Percentiles rank a stretch among this genome's conserved stretches.
phyloP scores from a whole-genome alignment of 1,139 yeast genomes.

The Taphrina confusa region DNA sequence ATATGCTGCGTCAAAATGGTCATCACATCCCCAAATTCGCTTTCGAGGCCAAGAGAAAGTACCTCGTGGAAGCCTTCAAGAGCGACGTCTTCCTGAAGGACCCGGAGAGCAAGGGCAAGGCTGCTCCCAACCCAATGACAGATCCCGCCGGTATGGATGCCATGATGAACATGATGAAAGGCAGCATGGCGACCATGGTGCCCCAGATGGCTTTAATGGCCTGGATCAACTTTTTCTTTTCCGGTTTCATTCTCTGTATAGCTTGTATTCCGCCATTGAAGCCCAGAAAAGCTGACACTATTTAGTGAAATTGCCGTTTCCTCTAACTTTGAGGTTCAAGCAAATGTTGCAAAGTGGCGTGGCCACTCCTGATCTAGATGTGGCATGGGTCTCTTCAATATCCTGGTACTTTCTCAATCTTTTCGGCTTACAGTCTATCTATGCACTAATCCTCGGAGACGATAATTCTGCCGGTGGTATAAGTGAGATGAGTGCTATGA shows the following conservation, averaged over 20 bases:
- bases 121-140: conserved; percentile 58
- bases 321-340: conserved; percentile 84
- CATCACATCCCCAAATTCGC: conserved; percentile 53
- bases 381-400: conserved; percentile 89
- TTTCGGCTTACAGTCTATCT: conserved; percentile 80
- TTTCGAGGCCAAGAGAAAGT: conserved; percentile 54
- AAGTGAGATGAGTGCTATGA: conserved; percentile 38
- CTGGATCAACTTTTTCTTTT: conserved; percentile 92
- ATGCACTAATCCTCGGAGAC: conserved; percentile 68
- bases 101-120: conserved; percentile 51
- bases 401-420: conserved; percentile 97
- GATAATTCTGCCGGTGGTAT: conserved; percentile 43
- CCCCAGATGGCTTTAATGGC: conserved; percentile 95
- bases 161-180: conserved; percentile 76
- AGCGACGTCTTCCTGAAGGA: conserved; percentile 57
- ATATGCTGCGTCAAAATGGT: conserved; percentile 55
- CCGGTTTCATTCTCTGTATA: conserved; percentile 70
- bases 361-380: conserved; percentile 79
- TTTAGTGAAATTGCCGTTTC: conserved; percentile 70
- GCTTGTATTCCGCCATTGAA: not conserved
- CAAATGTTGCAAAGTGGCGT: conserved; percentile 90
- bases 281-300: not conserved
- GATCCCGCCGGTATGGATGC: conserved; percentile 75
- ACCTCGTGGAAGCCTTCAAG: conserved; percentile 53
- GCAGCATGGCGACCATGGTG: conserved; percentile 75